Evolutionary conservation across 805 yeast species (phyloP), one percentile per base, ranked within the genome.

Genomic region (Hanseniaspora guilliermondii): DNA sequence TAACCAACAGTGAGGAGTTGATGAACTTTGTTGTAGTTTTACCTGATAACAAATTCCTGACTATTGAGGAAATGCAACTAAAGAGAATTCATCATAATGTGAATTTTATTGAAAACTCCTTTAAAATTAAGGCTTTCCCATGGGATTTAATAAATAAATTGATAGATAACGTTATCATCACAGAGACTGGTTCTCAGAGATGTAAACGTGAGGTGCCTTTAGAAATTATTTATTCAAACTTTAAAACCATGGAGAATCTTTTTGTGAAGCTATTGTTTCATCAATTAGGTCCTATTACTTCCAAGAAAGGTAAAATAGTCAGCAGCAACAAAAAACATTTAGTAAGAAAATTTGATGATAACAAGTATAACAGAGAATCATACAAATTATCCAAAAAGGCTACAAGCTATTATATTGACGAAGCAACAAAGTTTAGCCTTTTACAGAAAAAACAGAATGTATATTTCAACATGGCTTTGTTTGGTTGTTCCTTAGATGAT

Each of bases 401-500:
- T 19, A 25, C 22, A 9, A 52, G 24, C 22, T 52, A 44, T 44
- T 52, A 27, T 19, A 24, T 8, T 2, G 24, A 36, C 2, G 32
- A 44, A 17, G 8, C 33, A 2, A 8, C 22, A 14, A 50, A 50
- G 21, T 44, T 22, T 3, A 11, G 22, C 5, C 2, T 8, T 8
- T 37, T 50, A 14, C 38, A 17, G 6, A 25, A 21, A n/a, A 35
- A 27, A 8, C 46, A 44, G n/a, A 44, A 42, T 24, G 11, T 50
- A 3, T 50, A 11, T 19, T 33, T 36, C 14, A 50, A 50, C 38
- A 42, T 50, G 47, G 27, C 55, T 4, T n/a, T 50, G 11, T 52
- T 52, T 44, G 55, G 49, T 1, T 52, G 55, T n/a, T 42, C 55
- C 27, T 37, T 52, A 19, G 55, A 52, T 36, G 55, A 52, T 14